These are phyloP conservation scores for Bipolaris cookei DNA, from an alignment of 2,329 filamentous ascomycete species.

Conservation along the genomic window DNA sequence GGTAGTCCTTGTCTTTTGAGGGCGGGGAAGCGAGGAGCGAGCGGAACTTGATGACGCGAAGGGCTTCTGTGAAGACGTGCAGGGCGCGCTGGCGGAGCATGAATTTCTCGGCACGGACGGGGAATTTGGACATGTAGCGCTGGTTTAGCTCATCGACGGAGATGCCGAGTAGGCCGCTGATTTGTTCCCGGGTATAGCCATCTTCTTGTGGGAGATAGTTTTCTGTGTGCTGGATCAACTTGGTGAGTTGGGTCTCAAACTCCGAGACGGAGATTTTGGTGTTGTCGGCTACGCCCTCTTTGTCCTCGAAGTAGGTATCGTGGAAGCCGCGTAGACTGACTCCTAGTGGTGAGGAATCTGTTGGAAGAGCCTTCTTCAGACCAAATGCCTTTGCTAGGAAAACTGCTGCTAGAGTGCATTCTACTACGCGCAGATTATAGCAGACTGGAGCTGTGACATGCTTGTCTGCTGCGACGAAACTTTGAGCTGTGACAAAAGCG, in stretches of 20 bases:
- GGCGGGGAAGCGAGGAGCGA: constrained; percentile 65
- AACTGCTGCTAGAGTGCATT: constrained; percentile 85
- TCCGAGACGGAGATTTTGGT: constrained; percentile 54
- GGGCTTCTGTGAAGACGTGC: constrained; percentile 89
- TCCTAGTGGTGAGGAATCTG: constrained; percentile 81
- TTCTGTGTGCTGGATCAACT: constrained; percentile 72
- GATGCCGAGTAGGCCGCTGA: constrained; percentile 73
- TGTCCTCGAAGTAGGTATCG: constrained; percentile 73
- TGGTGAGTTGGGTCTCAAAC: constrained; percentile 69
- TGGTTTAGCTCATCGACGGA: constrained; percentile 74
- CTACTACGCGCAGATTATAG: constrained; percentile 96
- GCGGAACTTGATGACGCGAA: constrained; percentile 84
- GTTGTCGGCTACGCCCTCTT: constrained; percentile 56
- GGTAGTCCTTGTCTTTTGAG: constrained; percentile 66
- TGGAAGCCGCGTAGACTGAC: constrained; percentile 88
- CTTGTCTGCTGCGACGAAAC: constrained; percentile 93
- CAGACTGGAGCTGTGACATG: constrained; percentile 90
- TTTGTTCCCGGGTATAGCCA: constrained; percentile 87
- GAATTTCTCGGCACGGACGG: constrained; percentile 85
- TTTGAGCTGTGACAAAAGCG: constrained; percentile 92
- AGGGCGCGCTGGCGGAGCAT: constrained; percentile 84
- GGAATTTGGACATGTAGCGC: constrained; percentile 85
- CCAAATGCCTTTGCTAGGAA: constrained; percentile 66
- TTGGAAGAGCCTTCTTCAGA: constrained; percentile 66
- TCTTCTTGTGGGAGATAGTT: constrained; percentile 76